Percentiles rank a stretch among this genome's conserved stretches.
These are phyloP conservation scores for Colletotrichum magnum DNA, from an alignment of 2,329 filamentous ascomycete genomes.

Conservation along the genomic window DNA sequence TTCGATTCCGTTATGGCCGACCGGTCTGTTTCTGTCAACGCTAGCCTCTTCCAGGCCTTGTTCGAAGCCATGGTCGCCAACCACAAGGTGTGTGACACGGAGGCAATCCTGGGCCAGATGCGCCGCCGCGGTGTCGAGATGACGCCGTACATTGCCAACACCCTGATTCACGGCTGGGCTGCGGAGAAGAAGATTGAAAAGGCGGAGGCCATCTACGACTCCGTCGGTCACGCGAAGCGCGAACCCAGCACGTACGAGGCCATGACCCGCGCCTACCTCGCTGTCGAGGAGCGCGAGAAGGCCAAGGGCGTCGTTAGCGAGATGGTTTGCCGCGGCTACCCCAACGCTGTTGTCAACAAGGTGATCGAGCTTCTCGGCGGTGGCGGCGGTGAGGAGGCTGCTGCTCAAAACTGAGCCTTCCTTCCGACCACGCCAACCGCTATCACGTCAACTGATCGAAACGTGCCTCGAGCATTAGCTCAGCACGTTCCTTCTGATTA, in stretches of 20 bases:
- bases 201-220: conserved; percentile 83
- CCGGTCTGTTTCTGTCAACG: conserved; percentile 76
- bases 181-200: conserved; percentile 84
- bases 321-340: conserved; percentile 92
- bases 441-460: conserved; percentile 40
- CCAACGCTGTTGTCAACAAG: conserved; percentile 91
- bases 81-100: conserved; percentile 83
- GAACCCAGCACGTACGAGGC: conserved; percentile 99
- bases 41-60: conserved; percentile 95
- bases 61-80: conserved; percentile 98
- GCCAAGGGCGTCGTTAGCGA: conserved; percentile 88
- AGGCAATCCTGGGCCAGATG: conserved; percentile 84
- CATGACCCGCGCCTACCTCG: conserved; percentile 94
- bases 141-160: conserved; percentile 98
- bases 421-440: conserved; percentile 15
- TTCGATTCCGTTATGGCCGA: conserved; percentile 87
- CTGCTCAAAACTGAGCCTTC: conserved; percentile 40
- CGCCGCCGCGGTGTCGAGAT: conserved; percentile 79
- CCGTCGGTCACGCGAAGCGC: conserved; percentile 82
- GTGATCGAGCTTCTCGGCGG: conserved; percentile 89
- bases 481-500: conserved; percentile 21
- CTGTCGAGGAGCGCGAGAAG: conserved; percentile 82
- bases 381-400: conserved; percentile 58
- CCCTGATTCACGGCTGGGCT: conserved; percentile 97
- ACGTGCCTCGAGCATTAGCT: conserved; percentile 29